These are phyloP conservation scores for Leptosphaerulina australis DNA, from an alignment of 2,329 filamentous ascomycete species.

Conservation along the genomic window DNA sequence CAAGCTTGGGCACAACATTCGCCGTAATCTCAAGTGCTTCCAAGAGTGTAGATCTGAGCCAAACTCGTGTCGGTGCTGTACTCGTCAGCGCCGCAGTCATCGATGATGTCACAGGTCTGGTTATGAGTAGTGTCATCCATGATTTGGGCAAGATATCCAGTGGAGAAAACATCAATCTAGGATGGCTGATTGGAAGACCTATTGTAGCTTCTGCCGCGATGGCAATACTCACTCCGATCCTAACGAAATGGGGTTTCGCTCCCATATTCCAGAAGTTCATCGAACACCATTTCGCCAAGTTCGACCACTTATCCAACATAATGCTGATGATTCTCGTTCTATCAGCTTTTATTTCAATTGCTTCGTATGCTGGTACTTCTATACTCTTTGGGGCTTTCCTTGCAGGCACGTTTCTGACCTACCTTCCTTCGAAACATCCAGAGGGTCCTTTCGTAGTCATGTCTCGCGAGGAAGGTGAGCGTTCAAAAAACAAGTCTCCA, in stretches of 20 bases:
- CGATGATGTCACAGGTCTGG: conserved; percentile 55
- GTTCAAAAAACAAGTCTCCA: conserved; percentile 32
- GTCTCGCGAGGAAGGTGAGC: conserved; percentile 34
- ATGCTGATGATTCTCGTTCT: conserved; percentile 38
- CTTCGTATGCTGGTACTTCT: conserved; percentile 38
- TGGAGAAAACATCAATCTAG: conserved; percentile 21
- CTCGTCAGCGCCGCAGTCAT: conserved; percentile 56
- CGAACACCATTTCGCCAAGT: conserved; percentile 28
- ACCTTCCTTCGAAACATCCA: conserved; percentile 31
- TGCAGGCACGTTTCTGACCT: conserved; percentile 38
- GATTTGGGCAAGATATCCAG: conserved; percentile 27
- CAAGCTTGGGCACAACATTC: conserved; percentile 41
- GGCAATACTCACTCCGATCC: conserved; percentile 30
- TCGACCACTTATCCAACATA: conserved; percentile 35
- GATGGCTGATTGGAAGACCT: conserved; percentile 36
- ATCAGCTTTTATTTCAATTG: conserved; percentile 37
- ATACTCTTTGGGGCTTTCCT: conserved; percentile 41
- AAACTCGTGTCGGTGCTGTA: conserved; percentile 54
- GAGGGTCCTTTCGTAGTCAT: conserved; percentile 33
- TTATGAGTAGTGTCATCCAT: conserved; percentile 48
- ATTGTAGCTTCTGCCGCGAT: conserved; percentile 35
- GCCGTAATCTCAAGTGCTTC: conserved; percentile 43
- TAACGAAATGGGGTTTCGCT: conserved; percentile 48
- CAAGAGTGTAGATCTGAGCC: conserved; percentile 49
- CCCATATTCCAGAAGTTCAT: conserved; percentile 27